A percentile compares a stretch with the other conserved stretches of the same genome.
phyloP scores from a whole-genome alignment of 495 filamentous ascomycete species.

The Podospora australis region DNA sequence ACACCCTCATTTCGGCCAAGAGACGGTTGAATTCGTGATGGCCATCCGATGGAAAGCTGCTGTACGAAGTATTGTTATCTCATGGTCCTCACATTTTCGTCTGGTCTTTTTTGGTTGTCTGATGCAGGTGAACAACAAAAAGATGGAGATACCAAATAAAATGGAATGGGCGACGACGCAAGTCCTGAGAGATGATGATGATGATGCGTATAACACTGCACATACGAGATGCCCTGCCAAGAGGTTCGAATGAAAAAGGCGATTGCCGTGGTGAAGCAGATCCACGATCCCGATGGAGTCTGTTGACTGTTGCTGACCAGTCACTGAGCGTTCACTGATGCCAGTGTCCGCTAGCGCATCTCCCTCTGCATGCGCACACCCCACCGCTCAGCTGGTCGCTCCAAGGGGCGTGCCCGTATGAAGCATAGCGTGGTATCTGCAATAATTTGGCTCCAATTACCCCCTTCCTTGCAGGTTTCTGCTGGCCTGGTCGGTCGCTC shows the following conservation, averaged over 20 bases:
- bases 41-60: background rate
- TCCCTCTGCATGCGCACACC: constrained; percentile 10
- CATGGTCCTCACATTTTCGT: no score
- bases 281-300: constrained; percentile 4
- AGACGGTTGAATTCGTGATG: background rate
- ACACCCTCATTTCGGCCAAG: constrained; percentile 16
- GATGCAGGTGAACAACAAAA: background rate
- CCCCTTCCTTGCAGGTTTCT: constrained; percentile 23
- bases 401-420: constrained; percentile 21
- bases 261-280: constrained; percentile 16
- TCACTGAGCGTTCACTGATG: constrained; percentile 4
- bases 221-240: constrained; percentile 15
- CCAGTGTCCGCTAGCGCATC: constrained; percentile 4
- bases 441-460: constrained; percentile 24
- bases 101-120: no score
- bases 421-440: constrained; percentile 9
- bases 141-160: background rate
- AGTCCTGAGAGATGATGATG: background rate
- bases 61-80: no score
- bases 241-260: constrained; percentile 3
- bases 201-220: no score
- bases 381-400: constrained; percentile 7
- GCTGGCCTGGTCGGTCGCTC: constrained; percentile 1
- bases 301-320: constrained; percentile 5
- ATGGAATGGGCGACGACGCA: background rate